Conservation (phyloP, 257 asterid genomes). For the Scutellaria galericulata region DNA sequence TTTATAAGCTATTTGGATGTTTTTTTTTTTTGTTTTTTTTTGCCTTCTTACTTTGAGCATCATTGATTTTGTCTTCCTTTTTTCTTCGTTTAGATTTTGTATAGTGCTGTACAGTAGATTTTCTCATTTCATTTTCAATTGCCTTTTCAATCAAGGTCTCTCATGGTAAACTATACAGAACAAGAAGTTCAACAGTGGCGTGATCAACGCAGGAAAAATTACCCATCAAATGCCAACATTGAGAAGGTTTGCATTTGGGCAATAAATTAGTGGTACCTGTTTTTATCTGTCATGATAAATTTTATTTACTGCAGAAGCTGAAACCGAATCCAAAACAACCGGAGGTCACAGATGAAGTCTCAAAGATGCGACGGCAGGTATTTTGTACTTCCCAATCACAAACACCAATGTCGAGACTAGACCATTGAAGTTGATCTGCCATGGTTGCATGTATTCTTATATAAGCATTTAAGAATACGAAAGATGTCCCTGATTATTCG, state of each 20-base stretch:
- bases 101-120: conserved; percentile 18
- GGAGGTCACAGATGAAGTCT: conserved; percentile 49
- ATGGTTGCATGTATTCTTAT: not conserved
- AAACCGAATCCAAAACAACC: conserved; percentile 48
- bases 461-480: not conserved
- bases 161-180: conserved; percentile 62
- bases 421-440: not conserved
- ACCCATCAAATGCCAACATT: conserved; percentile 67
- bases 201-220: conserved; percentile 70
- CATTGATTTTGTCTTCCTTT: conserved; percentile 10
- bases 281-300: conserved; percentile 13
- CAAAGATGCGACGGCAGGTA: conserved; percentile 87
- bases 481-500: not conserved
- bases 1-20: conserved; percentile 15
- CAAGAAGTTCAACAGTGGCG: conserved; percentile 93
- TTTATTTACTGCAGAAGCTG: conserved; percentile 58
- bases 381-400: conserved; percentile 33
- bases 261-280: conserved; percentile 19
- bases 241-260: conserved; percentile 61
- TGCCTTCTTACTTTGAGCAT: conserved; percentile 24
- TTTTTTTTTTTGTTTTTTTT: not conserved
- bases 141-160: conserved; percentile 50
- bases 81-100: conserved; percentile 6
- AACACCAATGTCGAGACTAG: conserved; percentile 11
- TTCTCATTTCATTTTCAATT: conserved; percentile 31